Evolutionary conservation across 2,329 filamentous ascomycete genomes (phyloP), one percentile per base, ranked within the genome.

Genomic region (Leptographium flavum): DNA sequence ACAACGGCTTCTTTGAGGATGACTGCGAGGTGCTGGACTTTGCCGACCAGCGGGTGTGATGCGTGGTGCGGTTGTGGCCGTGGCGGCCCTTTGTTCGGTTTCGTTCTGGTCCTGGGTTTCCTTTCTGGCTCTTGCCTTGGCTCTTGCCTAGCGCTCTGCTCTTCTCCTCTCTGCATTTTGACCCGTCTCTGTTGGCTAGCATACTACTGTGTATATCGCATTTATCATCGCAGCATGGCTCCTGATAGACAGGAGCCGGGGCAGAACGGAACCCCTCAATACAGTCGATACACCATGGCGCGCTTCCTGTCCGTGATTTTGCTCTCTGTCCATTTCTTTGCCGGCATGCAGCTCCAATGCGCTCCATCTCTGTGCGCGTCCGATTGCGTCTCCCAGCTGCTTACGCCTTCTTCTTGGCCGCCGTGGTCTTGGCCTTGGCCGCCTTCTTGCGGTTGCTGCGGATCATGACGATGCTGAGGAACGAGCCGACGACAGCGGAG

Each of bases 391-490:
- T n/a, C 22, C 7, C 21, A 5, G 21, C 9, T 27, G 17, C 30
- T 69, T 72, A 86, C 49, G 81, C 78, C 80, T 93, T 92, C 79
- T 94, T 94, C 73, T 86, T 87, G 42, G 47, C 21, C 9, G 51
- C 49, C 19, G 83, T 81, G 47, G 83, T 82, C 66, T 87, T 88
- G 52, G 83, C 83, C 76, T 96, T 98, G 55, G 87, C 81, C 4
- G 87, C 87, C 78, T 92, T 95, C 79, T 96, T 96, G 63, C 83
- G 76, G 73, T 95, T 95, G 74, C 90, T 96, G 63, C 86, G 79
- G 68, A 98, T 96, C 92, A 98, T 98, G 59, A 98, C 90, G 60
- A 94, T 81, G 57, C 84, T 83, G 55, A 98, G 74, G 72, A 98
- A 98, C 49, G 87, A 93, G 52, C 92, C 92, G 50, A 98, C 90